Evolutionary conservation across 129 eudicot species (phyloP).

Genomic region (Tanacetum coccineum): DNA sequence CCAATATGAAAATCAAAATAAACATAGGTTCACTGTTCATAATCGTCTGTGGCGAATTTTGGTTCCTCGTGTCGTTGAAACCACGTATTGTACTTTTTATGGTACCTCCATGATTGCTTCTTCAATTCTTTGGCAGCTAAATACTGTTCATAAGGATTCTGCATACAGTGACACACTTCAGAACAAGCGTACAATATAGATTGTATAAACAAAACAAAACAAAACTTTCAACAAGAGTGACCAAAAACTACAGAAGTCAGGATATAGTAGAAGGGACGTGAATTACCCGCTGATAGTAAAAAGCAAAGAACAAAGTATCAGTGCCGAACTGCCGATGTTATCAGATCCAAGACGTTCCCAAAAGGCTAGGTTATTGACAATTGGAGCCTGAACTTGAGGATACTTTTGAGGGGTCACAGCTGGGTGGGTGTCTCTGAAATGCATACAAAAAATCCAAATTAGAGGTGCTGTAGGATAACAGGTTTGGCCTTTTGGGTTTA

Average conservation of each 20-base stretch:
- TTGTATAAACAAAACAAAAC: not conserved
- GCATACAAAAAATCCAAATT: not conserved
- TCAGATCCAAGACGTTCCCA: conserved; percentile 96
- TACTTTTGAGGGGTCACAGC: too few relatives aligned
- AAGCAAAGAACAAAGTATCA: conserved; percentile 85
- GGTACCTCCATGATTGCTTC: conserved; percentile 99
- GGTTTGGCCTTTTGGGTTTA: too few relatives aligned
- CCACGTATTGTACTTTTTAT: conserved; percentile 91
- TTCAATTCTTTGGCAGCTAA: conserved; percentile 94
- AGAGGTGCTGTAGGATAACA: too few relatives aligned
- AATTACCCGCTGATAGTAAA: conserved; percentile 82
- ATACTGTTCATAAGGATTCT: conserved; percentile 95
- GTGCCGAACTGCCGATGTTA: conserved; percentile 72
- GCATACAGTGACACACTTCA: conserved; percentile 27
- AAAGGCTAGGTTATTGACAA: conserved; percentile 88
- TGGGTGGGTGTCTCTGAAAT: conserved; percentile 85
- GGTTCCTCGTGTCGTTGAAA: conserved; percentile 99
- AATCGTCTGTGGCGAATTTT: conserved; percentile 87
- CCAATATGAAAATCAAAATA: conserved; percentile 86
- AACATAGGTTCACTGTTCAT: conserved; percentile 90
- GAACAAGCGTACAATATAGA: conserved; percentile 12
- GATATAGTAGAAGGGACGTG: not conserved
- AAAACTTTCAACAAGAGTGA: not conserved
- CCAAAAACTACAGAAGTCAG: not conserved
- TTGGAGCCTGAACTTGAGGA: too few relatives aligned